Percentiles rank a stretch among this genome's conserved stretches.
Conservation (phyloP, 495 filamentous ascomycete genomes). For the Xylaria cubensis region DNA sequence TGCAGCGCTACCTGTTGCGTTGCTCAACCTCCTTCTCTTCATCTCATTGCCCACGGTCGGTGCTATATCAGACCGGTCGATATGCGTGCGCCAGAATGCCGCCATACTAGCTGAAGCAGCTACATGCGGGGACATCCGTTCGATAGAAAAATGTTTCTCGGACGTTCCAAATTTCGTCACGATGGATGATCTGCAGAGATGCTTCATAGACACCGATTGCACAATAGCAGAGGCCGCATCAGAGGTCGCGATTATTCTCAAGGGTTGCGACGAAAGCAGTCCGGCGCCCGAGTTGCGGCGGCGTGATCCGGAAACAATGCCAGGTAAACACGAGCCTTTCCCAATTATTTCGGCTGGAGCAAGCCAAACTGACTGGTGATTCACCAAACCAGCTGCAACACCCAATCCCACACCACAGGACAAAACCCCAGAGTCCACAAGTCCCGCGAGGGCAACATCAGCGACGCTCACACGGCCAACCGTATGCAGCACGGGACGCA, state of each 20-base stretch:
- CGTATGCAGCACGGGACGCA: conserved; percentile 48
- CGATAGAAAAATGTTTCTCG: conserved; percentile 45
- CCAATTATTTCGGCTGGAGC: background rate
- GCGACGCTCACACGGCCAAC: conserved; percentile 12
- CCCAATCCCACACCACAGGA: conserved; percentile 25
- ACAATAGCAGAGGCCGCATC: conserved; percentile 42
- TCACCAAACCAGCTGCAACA: conserved; percentile 18
- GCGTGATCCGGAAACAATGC: conserved; percentile 29
- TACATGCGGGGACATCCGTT: conserved; percentile 46
- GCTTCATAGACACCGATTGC: conserved; percentile 51
- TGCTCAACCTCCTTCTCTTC: conserved; percentile 30
- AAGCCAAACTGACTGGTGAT: background rate
- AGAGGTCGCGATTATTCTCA: conserved; percentile 43
- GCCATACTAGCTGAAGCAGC: conserved; percentile 40
- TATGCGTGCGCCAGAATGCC: conserved; percentile 44
- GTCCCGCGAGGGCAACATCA: conserved; percentile 16
- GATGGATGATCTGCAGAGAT: conserved; percentile 41
- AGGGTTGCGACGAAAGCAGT: conserved; percentile 35
- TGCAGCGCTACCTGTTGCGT: conserved; percentile 20
- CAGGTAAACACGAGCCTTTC: conserved; percentile 18
- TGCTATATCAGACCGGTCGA: conserved; percentile 30
- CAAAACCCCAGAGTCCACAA: conserved; percentile 21
- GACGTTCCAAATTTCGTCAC: conserved; percentile 28
- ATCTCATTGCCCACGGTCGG: conserved; percentile 22
- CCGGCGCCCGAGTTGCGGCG: conserved; percentile 42